Base-by-base conservation (phyloP, 805 yeast species). In the Candida ascalaphidarum region DNA sequence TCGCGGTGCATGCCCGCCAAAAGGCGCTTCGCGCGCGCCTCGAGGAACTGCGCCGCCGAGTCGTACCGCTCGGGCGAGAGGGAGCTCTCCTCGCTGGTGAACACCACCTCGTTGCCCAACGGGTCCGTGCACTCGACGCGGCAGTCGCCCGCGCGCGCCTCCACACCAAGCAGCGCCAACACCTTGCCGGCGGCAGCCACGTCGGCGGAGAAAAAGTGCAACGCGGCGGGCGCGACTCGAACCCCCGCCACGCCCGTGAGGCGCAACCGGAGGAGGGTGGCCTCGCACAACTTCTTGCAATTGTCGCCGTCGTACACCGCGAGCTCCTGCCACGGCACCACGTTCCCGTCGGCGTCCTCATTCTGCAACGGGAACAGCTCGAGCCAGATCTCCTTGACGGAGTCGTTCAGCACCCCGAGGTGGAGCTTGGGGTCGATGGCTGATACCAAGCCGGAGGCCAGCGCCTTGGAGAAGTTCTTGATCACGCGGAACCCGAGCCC, bases 351-450 rank as follows among this genome's bases (percentile, higher is more conserved):
- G 7, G 29, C 33, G 31, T 60, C 65, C 12, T 38, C 13, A 27
- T 50, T 45, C 36, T 61, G 66, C 22, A 68, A 56, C 13, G 82
- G 84, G 49, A 74, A 79, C 14, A 76, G 58, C 49, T 79, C 82
- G 26, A 81, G 48, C 94, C 94, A 81, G 17, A 72, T 52, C 52
- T 81, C 94, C 37, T 64, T 69, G 27, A 77, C 44, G 1, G 88
- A 79, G 37, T 79, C 84, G 32, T 60, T 63, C 7, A 84, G 69
- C 25, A 81, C 59, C 4, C 88, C 88, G 25, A 58, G 50, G 11
- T 61, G 49, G 18, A 48, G 39, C 22, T 44, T 43, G 28, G 48
- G 45, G 33, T 41, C 41, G 13, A 30, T 18, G 14, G 36, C 32
- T n/a, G n/a, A n/a, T n/a, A n/a, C n/a, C n/a, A n/a, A n/a, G 12